Conservation (phyloP, 2,329 filamentous ascomycete species). For the Phyllosticta capitalensis region DNA sequence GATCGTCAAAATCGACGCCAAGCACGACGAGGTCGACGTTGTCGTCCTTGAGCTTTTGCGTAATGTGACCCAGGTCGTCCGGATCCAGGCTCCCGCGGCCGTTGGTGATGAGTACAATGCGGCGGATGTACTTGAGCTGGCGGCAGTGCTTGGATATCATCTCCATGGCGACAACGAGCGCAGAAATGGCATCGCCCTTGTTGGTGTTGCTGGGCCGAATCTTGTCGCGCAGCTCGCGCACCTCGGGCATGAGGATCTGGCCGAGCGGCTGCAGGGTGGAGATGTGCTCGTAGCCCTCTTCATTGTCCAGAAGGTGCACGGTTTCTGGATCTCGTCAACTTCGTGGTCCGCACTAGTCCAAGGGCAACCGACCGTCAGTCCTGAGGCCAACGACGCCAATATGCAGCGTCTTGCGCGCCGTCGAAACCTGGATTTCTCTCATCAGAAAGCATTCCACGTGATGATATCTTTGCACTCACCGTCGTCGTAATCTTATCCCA, state of each 20-base stretch:
- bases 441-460: too few species aligned
- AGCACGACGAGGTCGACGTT: conserved; percentile 71
- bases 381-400: conserved; percentile 75
- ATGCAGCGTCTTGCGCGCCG: conserved; percentile 63
- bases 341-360: neutral
- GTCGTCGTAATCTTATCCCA: conserved; percentile 86
- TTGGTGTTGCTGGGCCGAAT: conserved; percentile 60
- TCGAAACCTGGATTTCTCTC: conserved; percentile 38
- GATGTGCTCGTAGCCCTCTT: conserved; percentile 73
- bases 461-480: too few species aligned
- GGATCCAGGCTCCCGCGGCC: conserved; percentile 63
- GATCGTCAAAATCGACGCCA: conserved; percentile 88
- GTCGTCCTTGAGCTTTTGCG: conserved; percentile 62
- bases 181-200: conserved; percentile 72
- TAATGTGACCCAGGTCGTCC: conserved; percentile 61
- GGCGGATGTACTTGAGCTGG: conserved; percentile 39
- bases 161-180: conserved; percentile 73
- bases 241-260: conserved; percentile 60
- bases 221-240: conserved; percentile 53
- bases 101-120: conserved; percentile 77
- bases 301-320: conserved; percentile 53
- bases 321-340: conserved; percentile 40
- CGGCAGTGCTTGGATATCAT: conserved; percentile 77
- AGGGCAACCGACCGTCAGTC: conserved; percentile 49
- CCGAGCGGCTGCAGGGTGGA: conserved; percentile 55